phyloP scores from a whole-genome alignment of 2,329 filamentous ascomycete species.

The Escovopsis sp. region DNA sequence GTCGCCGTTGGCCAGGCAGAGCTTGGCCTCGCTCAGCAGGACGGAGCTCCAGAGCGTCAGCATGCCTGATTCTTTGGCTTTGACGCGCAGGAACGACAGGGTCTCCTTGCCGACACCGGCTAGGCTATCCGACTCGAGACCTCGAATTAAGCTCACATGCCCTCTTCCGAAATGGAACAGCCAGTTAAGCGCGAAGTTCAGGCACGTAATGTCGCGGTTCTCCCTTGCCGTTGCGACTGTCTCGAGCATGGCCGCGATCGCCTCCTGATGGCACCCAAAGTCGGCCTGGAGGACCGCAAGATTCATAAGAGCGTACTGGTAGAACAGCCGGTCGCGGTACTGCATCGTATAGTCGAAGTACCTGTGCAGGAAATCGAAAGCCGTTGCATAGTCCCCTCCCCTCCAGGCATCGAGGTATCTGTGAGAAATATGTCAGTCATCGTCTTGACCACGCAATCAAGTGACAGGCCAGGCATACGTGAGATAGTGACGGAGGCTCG shows the following conservation, averaged over 20 bases:
- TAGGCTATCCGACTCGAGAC: conserved; percentile 57
- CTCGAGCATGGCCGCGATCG: conserved; percentile 87
- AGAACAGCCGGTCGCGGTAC: conserved; percentile 66
- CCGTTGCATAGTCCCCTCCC: conserved; percentile 75
- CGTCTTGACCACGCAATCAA: conserved; percentile 6
- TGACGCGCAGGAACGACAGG: conserved; percentile 67
- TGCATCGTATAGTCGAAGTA: conserved; percentile 98
- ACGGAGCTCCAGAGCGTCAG: conserved; percentile 74
- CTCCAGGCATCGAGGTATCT: conserved; percentile 88
- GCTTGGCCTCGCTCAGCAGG: conserved; percentile 71
- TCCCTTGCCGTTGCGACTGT: conserved; percentile 89
- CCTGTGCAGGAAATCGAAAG: conserved; percentile 80
- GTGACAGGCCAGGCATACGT: conserved; percentile 26
- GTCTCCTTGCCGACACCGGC: conserved; percentile 68
- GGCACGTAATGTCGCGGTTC: conserved; percentile 78
- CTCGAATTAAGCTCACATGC: conserved; percentile 59
- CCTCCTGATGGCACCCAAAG: conserved; percentile 82
- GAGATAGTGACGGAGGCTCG: conserved; percentile 63
- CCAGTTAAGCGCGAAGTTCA: conserved; percentile 95
- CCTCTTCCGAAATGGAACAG: conserved; percentile 85
- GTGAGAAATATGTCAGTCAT: not conserved
- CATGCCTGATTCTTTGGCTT: conserved; percentile 75
- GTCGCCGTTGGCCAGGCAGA: conserved; percentile 58
- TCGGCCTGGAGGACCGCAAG: conserved; percentile 87
- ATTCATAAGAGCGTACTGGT: conserved; percentile 90